These are phyloP conservation scores for Babjeviella inositovora DNA, from an alignment of 805 yeast genomes.

Conservation along the genomic window DNA sequence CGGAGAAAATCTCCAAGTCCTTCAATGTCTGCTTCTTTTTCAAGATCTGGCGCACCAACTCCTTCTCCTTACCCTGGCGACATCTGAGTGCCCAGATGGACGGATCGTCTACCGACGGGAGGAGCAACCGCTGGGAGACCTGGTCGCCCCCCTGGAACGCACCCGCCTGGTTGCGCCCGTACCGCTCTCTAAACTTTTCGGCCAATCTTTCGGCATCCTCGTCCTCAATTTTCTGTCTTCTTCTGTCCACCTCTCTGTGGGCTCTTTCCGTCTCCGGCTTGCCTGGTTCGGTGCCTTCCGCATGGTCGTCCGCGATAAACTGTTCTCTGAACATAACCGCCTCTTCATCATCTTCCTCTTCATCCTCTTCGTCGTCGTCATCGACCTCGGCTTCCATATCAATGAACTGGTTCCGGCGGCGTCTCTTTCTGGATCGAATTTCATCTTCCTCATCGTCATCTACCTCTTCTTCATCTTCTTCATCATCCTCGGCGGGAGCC, in stretches of 20 bases:
- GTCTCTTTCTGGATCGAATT: slow-evolving; percentile 27
- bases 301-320: slow-evolving; percentile 64
- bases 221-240: slow-evolving; percentile 75
- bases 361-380: slow-evolving; percentile 90
- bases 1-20: slow-evolving; percentile 68
- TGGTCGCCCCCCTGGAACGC: slow-evolving; percentile 73
- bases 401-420: slow-evolving; percentile 65
- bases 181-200: slow-evolving; percentile 79
- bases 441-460: slow-evolving; percentile 42
- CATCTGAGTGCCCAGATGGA: slow-evolving; percentile 92
- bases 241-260: slow-evolving; percentile 83
- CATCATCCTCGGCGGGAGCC: slow-evolving; percentile 8
- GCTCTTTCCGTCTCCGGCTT: slow-evolving; percentile 49
- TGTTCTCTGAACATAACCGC: slow-evolving; percentile 80
- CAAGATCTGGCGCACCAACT: slow-evolving; percentile 67
- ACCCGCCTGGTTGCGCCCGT: slow-evolving; percentile 71
- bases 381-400: slow-evolving; percentile 99
- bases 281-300: slow-evolving; percentile 19
- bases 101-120: slow-evolving; percentile 95
- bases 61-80: slow-evolving; percentile 87
- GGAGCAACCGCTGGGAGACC: slow-evolving; percentile 82
- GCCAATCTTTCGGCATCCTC: slow-evolving; percentile 93
- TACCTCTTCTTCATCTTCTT: slow-evolving; percentile 17
- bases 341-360: slow-evolving; percentile 86
- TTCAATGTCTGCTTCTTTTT: slow-evolving; percentile 73